A percentile compares a stretch with the other conserved stretches of the same genome.
phyloP scores from a whole-genome alignment of 257 asterid species.

The Ballota nigra region DNA sequence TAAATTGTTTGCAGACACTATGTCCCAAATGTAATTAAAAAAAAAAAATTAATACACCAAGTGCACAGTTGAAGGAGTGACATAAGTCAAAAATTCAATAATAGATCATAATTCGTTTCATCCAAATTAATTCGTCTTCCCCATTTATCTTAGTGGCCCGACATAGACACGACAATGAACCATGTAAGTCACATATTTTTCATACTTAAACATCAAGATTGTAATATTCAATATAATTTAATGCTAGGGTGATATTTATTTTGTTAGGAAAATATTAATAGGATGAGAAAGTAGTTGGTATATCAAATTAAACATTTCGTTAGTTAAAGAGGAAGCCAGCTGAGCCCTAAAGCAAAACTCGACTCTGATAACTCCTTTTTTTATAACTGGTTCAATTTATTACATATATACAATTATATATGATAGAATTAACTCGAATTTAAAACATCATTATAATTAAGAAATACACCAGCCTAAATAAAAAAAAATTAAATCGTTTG shows the following conservation, averaged over 20 bases:
- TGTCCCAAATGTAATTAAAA: background rate
- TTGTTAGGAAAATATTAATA: background rate
- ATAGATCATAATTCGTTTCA: background rate
- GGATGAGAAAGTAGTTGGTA: background rate
- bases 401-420: too few species aligned
- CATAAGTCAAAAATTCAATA: background rate
- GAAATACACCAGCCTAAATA: too few species aligned
- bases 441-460: too few species aligned
- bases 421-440: too few species aligned
- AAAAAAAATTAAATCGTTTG: too few species aligned
- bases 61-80: background rate
- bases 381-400: too few species aligned
- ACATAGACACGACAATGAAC: background rate
- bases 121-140: background rate
- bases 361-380: background rate
- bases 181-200: background rate
- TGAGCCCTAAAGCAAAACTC: background rate
- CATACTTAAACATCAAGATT: background rate
- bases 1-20: too few species aligned
- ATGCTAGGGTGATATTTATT: background rate
- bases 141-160: background rate
- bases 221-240: background rate
- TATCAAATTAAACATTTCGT: background rate
- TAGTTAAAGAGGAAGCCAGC: background rate
- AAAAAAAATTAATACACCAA: too few species aligned